Evolutionary conservation across 164 flowering plant species (phyloP).

Genomic region (Nymphaea thermarum): DNA sequence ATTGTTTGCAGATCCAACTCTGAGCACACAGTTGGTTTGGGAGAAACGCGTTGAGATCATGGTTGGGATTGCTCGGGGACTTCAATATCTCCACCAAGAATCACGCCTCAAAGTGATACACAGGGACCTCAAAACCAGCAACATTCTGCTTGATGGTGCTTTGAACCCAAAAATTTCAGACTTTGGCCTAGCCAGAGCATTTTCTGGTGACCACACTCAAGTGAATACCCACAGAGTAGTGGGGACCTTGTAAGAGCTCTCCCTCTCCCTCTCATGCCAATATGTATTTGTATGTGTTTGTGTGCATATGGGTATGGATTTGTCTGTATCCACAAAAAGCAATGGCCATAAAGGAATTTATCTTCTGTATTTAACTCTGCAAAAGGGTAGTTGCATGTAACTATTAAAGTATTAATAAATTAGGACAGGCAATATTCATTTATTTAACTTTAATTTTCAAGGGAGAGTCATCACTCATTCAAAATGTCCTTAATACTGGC

Average conservation of each 20-base stretch:
- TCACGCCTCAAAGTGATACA: constrained; percentile 31
- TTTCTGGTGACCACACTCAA: constrained; percentile 18
- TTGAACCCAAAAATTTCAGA: constrained; percentile 42
- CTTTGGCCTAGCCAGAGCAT: constrained; percentile 34
- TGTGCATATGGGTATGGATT: no score
- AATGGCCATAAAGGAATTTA: no score
- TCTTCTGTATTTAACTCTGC: no score
- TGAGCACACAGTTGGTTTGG: constrained; percentile 17
- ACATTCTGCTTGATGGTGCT: constrained; percentile 22
- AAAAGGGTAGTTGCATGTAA: no score
- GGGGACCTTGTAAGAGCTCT: constrained; percentile 29
- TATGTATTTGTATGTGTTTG: no score
- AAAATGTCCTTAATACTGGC: no score
- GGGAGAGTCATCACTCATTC: no score
- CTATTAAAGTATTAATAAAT: no score
- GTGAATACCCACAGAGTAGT: constrained; percentile 17
- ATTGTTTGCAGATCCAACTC: constrained; percentile 14
- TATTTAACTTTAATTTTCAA: no score
- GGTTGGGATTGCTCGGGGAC: constrained; percentile 26
- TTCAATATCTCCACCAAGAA: constrained; percentile 37
- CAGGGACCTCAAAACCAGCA: constrained; percentile 38
- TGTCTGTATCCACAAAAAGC: no score
- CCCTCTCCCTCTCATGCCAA: background rate
- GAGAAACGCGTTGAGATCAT: constrained; percentile 20
- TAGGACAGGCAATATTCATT: no score